These are phyloP conservation scores for Coriaria nepalensis DNA, from an alignment of 306 rosid genomes.

Conservation along the genomic window DNA sequence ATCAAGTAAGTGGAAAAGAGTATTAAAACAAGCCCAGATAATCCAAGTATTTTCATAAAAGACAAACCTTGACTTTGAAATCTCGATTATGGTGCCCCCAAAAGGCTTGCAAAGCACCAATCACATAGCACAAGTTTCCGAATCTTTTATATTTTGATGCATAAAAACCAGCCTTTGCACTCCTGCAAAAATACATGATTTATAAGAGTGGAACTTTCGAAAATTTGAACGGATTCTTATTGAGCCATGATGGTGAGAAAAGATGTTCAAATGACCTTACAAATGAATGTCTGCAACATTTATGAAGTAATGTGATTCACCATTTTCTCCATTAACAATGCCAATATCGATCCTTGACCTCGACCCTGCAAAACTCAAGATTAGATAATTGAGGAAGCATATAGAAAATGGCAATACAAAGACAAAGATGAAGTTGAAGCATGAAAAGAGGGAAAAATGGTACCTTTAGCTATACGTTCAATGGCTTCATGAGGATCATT, in stretches of 20 bases:
- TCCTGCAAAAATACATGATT: constrained; percentile 36
- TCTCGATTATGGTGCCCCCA: constrained; percentile 72
- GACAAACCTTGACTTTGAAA: constrained; percentile 62
- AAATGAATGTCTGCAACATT: constrained; percentile 92
- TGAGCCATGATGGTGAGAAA: constrained; percentile 9
- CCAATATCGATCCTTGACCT: constrained; percentile 71
- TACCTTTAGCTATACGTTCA: constrained; percentile 70
- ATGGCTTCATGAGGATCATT: constrained; percentile 74
- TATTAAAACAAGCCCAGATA: not conserved
- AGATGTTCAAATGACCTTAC: constrained; percentile 42
- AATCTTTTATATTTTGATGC: constrained; percentile 77
- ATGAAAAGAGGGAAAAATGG: not conserved
- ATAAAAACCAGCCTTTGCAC: constrained; percentile 87
- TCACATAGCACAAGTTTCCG: constrained; percentile 77
- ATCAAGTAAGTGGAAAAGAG: not conserved
- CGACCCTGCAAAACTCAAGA: constrained; percentile 38
- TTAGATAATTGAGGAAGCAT: not conserved
- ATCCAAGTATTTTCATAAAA: constrained; percentile 5
- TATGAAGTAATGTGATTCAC: constrained; percentile 58
- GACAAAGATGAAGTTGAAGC: constrained; percentile 1
- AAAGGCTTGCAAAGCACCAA: constrained; percentile 89
- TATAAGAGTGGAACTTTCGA: constrained; percentile 9
- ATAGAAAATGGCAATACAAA: not conserved
- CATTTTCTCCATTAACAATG: constrained; percentile 42
- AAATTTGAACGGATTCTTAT: constrained; percentile 3